phyloP scores from a whole-genome alignment of 768 basidiomycete species.

The Kwoniella europaea region DNA sequence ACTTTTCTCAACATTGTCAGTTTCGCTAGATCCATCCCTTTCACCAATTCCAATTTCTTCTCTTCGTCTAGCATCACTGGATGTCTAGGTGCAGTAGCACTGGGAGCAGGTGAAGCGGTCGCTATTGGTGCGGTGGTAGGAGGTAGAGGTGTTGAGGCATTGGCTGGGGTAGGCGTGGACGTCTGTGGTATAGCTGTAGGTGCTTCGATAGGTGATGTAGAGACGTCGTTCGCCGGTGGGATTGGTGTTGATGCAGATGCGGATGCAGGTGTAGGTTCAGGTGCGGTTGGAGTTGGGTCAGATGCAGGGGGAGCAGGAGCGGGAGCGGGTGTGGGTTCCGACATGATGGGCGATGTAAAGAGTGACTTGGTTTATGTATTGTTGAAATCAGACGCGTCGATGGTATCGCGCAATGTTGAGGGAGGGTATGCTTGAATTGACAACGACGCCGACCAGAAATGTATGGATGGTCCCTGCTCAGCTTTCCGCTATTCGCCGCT shows the following conservation, averaged over 20 bases:
- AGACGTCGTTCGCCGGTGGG: background rate
- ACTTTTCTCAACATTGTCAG: constrained; percentile 35
- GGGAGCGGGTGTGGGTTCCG: constrained; percentile 1
- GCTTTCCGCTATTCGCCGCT: background rate
- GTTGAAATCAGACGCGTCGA: background rate
- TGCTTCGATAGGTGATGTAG: background rate
- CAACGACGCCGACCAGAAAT: background rate
- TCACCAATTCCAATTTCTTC: constrained; percentile 30
- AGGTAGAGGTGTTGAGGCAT: constrained; percentile 9
- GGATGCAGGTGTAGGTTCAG: background rate
- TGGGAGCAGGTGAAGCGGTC: background rate
- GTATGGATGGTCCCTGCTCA: background rate
- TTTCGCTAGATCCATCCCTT: constrained; percentile 16
- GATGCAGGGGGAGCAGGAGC: background rate
- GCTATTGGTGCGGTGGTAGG: background rate
- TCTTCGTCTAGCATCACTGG: constrained; percentile 16
- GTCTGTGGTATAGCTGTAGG: background rate
- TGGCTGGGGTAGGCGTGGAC: background rate
- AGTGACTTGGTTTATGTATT: background rate
- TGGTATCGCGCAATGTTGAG: background rate
- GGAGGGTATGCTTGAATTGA: background rate
- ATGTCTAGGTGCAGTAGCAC: background rate
- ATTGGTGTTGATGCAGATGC: background rate
- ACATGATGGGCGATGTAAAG: constrained; percentile 2
- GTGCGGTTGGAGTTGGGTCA: background rate